Evolutionary conservation across 352 stramenopile genomes (phyloP), one percentile per base, ranked within the genome.

Genomic region (Phytopythium helicoides): DNA sequence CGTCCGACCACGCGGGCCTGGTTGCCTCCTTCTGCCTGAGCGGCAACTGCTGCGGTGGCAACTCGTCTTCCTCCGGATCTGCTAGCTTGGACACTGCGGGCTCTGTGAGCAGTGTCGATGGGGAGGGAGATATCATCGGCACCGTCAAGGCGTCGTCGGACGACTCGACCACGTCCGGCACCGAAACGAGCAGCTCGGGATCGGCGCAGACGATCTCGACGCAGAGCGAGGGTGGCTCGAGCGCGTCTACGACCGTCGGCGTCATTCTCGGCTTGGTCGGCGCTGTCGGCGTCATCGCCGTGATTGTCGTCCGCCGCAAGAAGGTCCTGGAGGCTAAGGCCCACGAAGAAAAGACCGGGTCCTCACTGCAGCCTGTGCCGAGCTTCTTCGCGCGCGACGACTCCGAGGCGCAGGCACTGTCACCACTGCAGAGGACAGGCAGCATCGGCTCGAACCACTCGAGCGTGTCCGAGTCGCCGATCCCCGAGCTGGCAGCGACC

Each of bases 1-100:
- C 81, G 19, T 92, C 81, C 1, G 81, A 92, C 39, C 81, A 92
- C 62, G 81, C 81, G 0, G 76, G 64, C 15, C 52, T 89, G 11
- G 19, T 88, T 16, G 64, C 65, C n/a, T 68, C 45, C 16, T 92
- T 79, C 56, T 92, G 81, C 56, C 50, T 88, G 22, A 66, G 67
- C 3, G 76, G 78, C 23, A 64, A 62, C 21, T 92, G 81, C 56
- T 90, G 81, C 51, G 62, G 62, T 28, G 66, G 74, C 38, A 66
- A 61, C 12, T 67, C 68, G 18, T 67, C 58, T 23, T 35, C 36
- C 10, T 72, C 58, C 28, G 58, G 48, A 14, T 73, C 58, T 0
- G 14, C 25, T 7, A 34, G 18, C 0, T 58, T 52, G 1, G 53
- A 55, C n/a, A 54, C 45, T 14, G 9, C 3, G n/a, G 58, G 3